Evolutionary conservation across 768 basidiomycete genomes (phyloP).

Genomic region (Gloeopeniophorella convolvens): DNA sequence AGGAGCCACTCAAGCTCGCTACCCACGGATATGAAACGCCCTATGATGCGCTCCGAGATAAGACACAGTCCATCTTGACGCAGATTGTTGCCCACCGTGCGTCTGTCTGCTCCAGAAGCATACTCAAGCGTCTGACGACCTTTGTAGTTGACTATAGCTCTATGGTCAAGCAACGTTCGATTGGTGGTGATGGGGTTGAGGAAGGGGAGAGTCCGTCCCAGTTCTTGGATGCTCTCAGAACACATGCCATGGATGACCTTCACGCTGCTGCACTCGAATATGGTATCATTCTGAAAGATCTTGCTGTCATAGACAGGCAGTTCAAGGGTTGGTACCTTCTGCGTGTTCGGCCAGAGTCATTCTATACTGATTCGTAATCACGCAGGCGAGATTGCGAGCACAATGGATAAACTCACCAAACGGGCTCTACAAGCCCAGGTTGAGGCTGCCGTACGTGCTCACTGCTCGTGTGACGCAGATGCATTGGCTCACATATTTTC

Average conservation of each 20-base stretch:
- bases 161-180: conserved; percentile 73
- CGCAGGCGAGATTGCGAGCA: conserved; percentile 64
- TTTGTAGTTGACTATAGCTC: conserved; percentile 44
- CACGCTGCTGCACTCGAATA: conserved; percentile 77
- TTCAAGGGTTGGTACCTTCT: conserved; percentile 52
- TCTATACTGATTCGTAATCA: not conserved
- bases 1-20: conserved; percentile 56
- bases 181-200: conserved; percentile 70
- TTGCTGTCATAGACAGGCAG: conserved; percentile 81
- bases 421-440: conserved; percentile 83
- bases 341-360: not conserved
- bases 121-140: not conserved
- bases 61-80: conserved; percentile 81
- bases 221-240: conserved; percentile 76
- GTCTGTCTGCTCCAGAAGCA: conserved; percentile 31
- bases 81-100: conserved; percentile 77
- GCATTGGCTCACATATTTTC: not conserved
- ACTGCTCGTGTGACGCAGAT: not conserved
- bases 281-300: conserved; percentile 76
- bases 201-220: conserved; percentile 67
- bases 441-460: conserved; percentile 61
- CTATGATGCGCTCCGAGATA: conserved; percentile 71
- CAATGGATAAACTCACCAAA: conserved; percentile 82
- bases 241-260: conserved; percentile 83
- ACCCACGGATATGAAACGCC: conserved; percentile 82